phyloP scores from a whole-genome alignment of 2,329 filamentous ascomycete species.

The Verticillium klebahnii region DNA sequence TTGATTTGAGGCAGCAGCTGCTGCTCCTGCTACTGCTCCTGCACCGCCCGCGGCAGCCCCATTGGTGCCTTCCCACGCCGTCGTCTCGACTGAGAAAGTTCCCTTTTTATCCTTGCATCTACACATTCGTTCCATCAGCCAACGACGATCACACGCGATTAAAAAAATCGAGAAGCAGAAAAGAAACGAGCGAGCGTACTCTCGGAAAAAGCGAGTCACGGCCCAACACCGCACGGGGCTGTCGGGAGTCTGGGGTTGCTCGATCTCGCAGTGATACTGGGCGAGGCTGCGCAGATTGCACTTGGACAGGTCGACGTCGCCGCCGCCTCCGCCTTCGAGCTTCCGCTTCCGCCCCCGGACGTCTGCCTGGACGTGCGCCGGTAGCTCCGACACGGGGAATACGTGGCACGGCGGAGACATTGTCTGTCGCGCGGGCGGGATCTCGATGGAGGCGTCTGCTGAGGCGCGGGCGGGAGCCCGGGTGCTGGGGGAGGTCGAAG shows the following conservation, averaged over 20 bases:
- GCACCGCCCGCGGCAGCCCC: background rate
- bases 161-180: too few species aligned
- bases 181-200: conserved; percentile 36
- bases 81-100: conserved; percentile 58
- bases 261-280: conserved; percentile 57
- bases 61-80: conserved; percentile 49
- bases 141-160: background rate
- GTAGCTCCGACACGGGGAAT: conserved; percentile 49
- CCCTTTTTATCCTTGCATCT: conserved; percentile 57
- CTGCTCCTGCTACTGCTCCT: background rate
- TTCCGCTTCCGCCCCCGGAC: conserved; percentile 49
- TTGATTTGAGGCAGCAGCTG: background rate
- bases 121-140: conserved; percentile 9
- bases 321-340: conserved; percentile 24
- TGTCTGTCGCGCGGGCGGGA: conserved; percentile 1
- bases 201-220: conserved; percentile 55
- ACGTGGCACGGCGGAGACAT: conserved; percentile 57
- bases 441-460: conserved; percentile 25
- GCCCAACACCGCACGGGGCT: conserved; percentile 51
- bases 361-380: conserved; percentile 42
- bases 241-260: conserved; percentile 37
- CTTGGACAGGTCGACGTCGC: conserved; percentile 43
- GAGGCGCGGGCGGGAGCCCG: conserved; percentile 41
- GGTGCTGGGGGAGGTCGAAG: conserved; percentile 51
- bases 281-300: conserved; percentile 55